A percentile compares a stretch with the other conserved stretches of the same genome.
These are phyloP conservation scores for Calocybe cyanea DNA, from an alignment of 768 basidiomycete species.

Conservation along the genomic window DNA sequence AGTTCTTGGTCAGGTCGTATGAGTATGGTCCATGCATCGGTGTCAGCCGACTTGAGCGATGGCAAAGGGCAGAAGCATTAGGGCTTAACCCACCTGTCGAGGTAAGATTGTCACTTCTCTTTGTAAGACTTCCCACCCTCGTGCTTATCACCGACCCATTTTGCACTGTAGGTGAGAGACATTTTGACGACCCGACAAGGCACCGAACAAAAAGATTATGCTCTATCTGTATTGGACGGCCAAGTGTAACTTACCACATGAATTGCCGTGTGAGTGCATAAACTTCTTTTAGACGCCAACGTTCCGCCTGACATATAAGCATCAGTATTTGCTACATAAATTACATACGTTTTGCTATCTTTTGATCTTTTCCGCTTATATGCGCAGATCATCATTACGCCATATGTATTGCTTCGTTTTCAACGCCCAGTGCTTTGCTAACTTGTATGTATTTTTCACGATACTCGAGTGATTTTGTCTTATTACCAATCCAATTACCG, in stretches of 20 bases:
- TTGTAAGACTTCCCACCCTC: not conserved
- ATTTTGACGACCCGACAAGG: constrained; percentile 75
- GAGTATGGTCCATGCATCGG: constrained; percentile 82
- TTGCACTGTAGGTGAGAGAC: constrained; percentile 67
- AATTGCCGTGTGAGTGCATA: not conserved
- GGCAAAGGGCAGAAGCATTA: constrained; percentile 77
- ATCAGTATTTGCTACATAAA: too few relatives aligned
- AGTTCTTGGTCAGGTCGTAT: constrained; percentile 46
- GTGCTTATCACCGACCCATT: too few relatives aligned
- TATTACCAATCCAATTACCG: too few relatives aligned
- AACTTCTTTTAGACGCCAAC: not conserved
- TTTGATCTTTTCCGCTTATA: not conserved
- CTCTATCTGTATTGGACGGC: constrained; percentile 59
- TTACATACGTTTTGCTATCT: too few relatives aligned
- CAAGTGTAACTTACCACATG: constrained; percentile 27
- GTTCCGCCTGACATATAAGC: not conserved
- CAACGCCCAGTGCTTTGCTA: too few relatives aligned
- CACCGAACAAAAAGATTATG: constrained; percentile 44
- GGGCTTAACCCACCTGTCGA: constrained; percentile 79
- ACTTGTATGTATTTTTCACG: too few relatives aligned
- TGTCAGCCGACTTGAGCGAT: constrained; percentile 78
- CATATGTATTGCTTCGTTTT: too few relatives aligned
- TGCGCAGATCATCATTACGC: too few relatives aligned
- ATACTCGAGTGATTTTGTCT: too few relatives aligned
- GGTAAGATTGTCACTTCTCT: constrained; percentile 39